Percentiles rank a stretch among this genome's conserved stretches.
phyloP scores from a whole-genome alignment of 2,329 filamentous ascomycete species.

The Volutella citrinella region DNA sequence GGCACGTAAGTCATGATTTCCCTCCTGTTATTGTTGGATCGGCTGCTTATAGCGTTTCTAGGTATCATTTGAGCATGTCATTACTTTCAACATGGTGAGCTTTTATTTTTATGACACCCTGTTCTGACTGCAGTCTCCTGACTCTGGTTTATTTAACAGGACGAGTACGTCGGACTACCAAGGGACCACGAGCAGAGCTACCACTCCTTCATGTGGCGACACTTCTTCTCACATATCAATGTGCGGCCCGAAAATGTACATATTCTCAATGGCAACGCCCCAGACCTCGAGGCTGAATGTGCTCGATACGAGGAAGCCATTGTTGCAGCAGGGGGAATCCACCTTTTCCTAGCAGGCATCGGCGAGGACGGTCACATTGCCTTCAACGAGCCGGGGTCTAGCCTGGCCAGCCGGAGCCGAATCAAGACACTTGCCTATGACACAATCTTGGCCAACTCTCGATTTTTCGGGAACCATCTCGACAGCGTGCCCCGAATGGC shows the following conservation, averaged over 20 bases:
- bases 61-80: conserved; percentile 55
- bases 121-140: conserved; percentile 36
- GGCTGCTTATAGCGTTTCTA: conserved; percentile 3
- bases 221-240: conserved; percentile 75
- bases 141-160: too few species aligned
- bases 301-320: conserved; percentile 69
- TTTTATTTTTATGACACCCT: background rate
- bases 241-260: conserved; percentile 67
- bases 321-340: conserved; percentile 64
- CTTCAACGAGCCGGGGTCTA: conserved; percentile 78
- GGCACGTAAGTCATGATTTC: conserved; percentile 40
- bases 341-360: conserved; percentile 73
- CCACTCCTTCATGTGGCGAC: conserved; percentile 79
- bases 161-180: conserved; percentile 74
- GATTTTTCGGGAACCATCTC: conserved; percentile 44
- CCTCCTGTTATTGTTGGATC: too few species aligned
- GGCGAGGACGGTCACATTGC: conserved; percentile 77
- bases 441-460: conserved; percentile 71
- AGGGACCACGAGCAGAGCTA: conserved; percentile 74
- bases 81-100: conserved; percentile 71
- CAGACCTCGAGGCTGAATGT: conserved; percentile 67
- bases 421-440: conserved; percentile 78
- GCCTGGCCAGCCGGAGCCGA: conserved; percentile 64
- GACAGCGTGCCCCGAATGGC: conserved; percentile 17
- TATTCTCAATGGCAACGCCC: conserved; percentile 71